A percentile compares a stretch with the other conserved stretches of the same genome.
Evolutionary conservation across 1,139 yeast genomes (phyloP).

Genomic region (Candida pseudocylindracea): DNA sequence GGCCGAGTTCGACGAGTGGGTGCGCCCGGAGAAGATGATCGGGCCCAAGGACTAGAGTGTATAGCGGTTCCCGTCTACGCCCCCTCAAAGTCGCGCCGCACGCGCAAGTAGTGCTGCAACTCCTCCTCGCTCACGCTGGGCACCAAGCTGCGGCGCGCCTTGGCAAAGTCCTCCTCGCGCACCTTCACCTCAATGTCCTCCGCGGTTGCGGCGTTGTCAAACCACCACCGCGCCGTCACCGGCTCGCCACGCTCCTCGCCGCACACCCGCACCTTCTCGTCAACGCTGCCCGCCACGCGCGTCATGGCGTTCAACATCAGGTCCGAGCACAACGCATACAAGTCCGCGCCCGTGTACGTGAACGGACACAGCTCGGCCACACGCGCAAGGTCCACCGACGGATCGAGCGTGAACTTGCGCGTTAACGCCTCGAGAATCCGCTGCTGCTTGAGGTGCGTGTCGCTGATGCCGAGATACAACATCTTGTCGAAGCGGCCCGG

Average conservation of each 20-base stretch:
- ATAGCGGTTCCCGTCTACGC: conserved; percentile 2
- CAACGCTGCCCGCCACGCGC: conserved; percentile 60
- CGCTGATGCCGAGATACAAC: conserved; percentile 83
- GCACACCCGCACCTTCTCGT: conserved; percentile 30
- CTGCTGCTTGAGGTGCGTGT: conserved; percentile 72
- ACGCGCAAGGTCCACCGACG: conserved; percentile 32
- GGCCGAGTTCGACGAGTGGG: conserved; percentile 90
- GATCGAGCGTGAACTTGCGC: conserved; percentile 48
- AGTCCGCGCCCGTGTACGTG: conserved; percentile 92
- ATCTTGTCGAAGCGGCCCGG: conserved; percentile 95
- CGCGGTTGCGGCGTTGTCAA: conserved; percentile 54
- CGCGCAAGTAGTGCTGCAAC: conserved; percentile 53
- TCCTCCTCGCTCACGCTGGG: conserved; percentile 87
- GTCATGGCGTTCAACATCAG: conserved; percentile 94
- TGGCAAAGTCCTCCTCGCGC: conserved; percentile 45
- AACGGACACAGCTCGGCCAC: conserved; percentile 62
- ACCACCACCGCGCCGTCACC: conserved; percentile 72
- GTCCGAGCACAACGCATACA: conserved; percentile 86
- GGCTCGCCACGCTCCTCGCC: conserved; percentile 13
- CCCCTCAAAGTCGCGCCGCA: conserved; percentile 62
- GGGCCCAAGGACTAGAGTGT: conserved; percentile 47
- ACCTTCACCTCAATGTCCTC: conserved; percentile 55
- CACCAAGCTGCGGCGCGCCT: conserved; percentile 45
- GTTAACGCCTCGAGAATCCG: conserved; percentile 79
- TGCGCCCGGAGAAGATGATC: conserved; percentile 93